phyloP scores from a whole-genome alignment of 306 rosid genomes.

The Pyrus bretschneideri region DNA sequence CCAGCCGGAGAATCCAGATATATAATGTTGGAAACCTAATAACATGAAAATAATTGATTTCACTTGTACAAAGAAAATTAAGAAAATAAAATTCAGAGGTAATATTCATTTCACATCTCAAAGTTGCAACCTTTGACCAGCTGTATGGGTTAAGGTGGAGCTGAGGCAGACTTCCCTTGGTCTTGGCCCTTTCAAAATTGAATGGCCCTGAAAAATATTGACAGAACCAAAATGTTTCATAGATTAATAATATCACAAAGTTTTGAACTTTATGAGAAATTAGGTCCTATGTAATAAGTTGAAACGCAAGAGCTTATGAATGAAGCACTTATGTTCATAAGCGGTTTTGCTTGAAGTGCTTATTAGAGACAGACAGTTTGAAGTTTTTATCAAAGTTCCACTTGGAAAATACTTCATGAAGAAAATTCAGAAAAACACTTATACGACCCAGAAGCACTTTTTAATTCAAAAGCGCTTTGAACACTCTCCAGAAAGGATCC shows the following conservation, averaged over 20 bases:
- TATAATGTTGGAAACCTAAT: slow-evolving; percentile 80
- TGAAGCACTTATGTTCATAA: too few species aligned
- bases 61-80: not conserved
- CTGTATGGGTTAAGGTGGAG: slow-evolving; percentile 83
- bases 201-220: slow-evolving; percentile 66
- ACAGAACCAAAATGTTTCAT: not conserved
- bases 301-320: not conserved
- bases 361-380: too few species aligned
- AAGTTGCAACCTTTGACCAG: slow-evolving; percentile 74
- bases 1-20: slow-evolving; percentile 98
- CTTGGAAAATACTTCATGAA: too few species aligned
- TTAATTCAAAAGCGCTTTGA: too few species aligned
- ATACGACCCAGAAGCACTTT: too few species aligned
- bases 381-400: too few species aligned
- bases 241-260: not conserved
- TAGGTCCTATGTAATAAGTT: not conserved
- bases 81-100: slow-evolving; percentile 1
- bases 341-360: too few species aligned
- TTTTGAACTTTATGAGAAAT: not conserved
- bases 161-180: slow-evolving; percentile 43
- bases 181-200: slow-evolving; percentile 61
- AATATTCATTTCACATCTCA: not conserved
- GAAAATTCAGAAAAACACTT: too few species aligned
- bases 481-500: too few species aligned
- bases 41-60: slow-evolving; percentile 9